Percentiles rank a stretch among this genome's conserved stretches.
Evolutionary conservation across 305 asterid species (phyloP).

Genomic region (Plantago lanceolata): DNA sequence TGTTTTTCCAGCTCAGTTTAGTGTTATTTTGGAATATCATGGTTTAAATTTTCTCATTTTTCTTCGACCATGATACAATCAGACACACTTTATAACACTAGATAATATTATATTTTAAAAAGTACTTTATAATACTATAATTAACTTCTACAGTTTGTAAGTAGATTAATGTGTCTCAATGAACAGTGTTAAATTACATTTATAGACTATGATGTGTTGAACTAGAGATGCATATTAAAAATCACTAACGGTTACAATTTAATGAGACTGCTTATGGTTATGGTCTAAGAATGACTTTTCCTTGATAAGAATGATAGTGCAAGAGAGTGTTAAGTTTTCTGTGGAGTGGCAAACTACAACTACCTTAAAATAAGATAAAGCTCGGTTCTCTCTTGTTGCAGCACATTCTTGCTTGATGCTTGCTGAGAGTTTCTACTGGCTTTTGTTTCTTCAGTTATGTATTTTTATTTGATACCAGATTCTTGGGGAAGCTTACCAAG

Average conservation of each 20-base stretch:
- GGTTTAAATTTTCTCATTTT: too few relatives aligned
- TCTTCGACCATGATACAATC: too few relatives aligned
- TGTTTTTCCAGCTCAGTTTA: not conserved
- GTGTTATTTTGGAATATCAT: too few relatives aligned
- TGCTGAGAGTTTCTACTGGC: conserved; percentile 22
- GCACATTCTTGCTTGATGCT: conserved; percentile 17
- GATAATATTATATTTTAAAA: too few relatives aligned
- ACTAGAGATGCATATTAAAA: too few relatives aligned
- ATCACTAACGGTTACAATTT: not conserved
- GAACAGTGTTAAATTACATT: too few relatives aligned
- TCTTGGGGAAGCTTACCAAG: conserved; percentile 99
- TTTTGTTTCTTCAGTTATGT: conserved; percentile 26
- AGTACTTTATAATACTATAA: too few relatives aligned
- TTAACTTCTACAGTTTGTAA: too few relatives aligned
- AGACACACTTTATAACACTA: too few relatives aligned
- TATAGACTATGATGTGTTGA: too few relatives aligned
- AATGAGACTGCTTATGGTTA: not conserved
- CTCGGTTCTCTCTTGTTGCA: conserved; percentile 4
- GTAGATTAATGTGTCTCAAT: too few relatives aligned
- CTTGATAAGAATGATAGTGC: not conserved
- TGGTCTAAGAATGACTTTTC: not conserved
- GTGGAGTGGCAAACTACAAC: not conserved
- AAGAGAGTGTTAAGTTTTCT: not conserved
- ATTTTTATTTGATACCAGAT: conserved; percentile 45
- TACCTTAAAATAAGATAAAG: not conserved